Evolutionary conservation across 371 early-diverging fungal species (phyloP).

Genomic region (Apophysomyces trapeziformis): DNA sequence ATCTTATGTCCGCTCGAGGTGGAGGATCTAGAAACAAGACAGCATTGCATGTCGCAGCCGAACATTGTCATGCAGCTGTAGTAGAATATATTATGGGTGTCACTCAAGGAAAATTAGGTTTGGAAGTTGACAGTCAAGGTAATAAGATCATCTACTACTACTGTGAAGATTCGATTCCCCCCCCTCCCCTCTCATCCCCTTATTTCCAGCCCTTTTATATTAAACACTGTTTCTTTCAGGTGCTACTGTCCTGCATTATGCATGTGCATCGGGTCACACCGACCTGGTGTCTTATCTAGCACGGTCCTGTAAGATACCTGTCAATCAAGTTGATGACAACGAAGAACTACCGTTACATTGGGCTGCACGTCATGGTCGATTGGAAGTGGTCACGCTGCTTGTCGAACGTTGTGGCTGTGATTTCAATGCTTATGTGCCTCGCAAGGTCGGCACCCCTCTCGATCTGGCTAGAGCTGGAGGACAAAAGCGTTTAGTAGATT

Average conservation of each 20-base stretch:
- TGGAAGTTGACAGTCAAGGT: slow-evolving; percentile 38
- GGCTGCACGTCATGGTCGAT: slow-evolving; percentile 38
- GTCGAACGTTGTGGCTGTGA: slow-evolving; percentile 39
- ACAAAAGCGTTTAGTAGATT: slow-evolving; percentile 44
- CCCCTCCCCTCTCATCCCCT: background rate
- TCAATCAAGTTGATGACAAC: slow-evolving; percentile 23
- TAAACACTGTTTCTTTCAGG: slow-evolving; percentile 23
- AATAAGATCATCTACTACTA: slow-evolving; percentile 2
- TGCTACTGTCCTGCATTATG: slow-evolving; percentile 49
- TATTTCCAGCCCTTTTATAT: background rate
- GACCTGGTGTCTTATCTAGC: slow-evolving; percentile 39
- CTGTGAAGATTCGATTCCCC: background rate
- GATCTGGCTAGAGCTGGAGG: slow-evolving; percentile 47
- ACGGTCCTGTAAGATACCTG: slow-evolving; percentile 34
- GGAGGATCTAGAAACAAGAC: slow-evolving; percentile 39
- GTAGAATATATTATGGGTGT: slow-evolving; percentile 42
- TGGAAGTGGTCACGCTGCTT: slow-evolving; percentile 39
- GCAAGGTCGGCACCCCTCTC: slow-evolving; percentile 38
- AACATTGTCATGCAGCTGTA: slow-evolving; percentile 41
- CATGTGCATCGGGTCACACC: slow-evolving; percentile 42
- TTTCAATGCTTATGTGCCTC: slow-evolving; percentile 38
- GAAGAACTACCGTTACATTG: slow-evolving; percentile 47
- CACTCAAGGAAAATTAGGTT: slow-evolving; percentile 33
- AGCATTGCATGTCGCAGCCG: slow-evolving; percentile 47
- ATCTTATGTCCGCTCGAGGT: slow-evolving; percentile 36